These are phyloP conservation scores for Sporodiniella umbellata DNA, from an alignment of 371 early-diverging fungal species.

Conservation along the genomic window DNA sequence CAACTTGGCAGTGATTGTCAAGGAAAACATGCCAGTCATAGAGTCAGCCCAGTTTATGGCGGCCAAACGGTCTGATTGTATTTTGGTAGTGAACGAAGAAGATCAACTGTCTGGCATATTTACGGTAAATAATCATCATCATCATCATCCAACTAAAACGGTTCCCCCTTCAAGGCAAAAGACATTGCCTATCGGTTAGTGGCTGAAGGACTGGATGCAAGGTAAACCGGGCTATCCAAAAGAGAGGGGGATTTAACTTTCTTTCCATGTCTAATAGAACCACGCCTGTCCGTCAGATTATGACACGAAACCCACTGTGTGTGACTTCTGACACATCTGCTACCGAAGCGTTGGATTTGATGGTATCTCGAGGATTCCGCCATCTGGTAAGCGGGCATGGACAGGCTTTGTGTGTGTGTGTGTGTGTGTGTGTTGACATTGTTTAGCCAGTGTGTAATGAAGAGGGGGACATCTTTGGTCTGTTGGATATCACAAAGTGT, in stretches of 20 bases:
- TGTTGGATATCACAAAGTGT: conserved; percentile 92
- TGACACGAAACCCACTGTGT: conserved; percentile 89
- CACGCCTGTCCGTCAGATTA: conserved; percentile 82
- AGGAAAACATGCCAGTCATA: conserved; percentile 82
- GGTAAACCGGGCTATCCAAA: conserved; percentile 12
- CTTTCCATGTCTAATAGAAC: conserved; percentile 20
- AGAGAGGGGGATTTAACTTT: not conserved
- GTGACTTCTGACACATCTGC: conserved; percentile 78
- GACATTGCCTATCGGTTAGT: conserved; percentile 50
- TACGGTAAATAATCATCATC: conserved; percentile 58
- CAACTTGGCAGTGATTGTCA: conserved; percentile 85
- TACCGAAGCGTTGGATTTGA: conserved; percentile 91
- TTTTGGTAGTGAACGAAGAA: conserved; percentile 86
- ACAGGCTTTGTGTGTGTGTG: too few relatives aligned
- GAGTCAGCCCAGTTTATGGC: conserved; percentile 97
- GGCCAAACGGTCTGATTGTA: conserved; percentile 96
- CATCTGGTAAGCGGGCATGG: conserved; percentile 66
- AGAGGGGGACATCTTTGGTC: conserved; percentile 84
- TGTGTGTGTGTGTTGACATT: too few relatives aligned
- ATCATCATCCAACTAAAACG: too few relatives aligned
- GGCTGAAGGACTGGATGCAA: conserved; percentile 43
- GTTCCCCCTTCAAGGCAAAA: conserved; percentile 34
- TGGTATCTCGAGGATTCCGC: conserved; percentile 92
- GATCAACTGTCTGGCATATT: conserved; percentile 94
- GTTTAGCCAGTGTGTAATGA: conserved; percentile 62